Conservation (phyloP, 257 asterid species). For the Osmanthus fragrans region DNA sequence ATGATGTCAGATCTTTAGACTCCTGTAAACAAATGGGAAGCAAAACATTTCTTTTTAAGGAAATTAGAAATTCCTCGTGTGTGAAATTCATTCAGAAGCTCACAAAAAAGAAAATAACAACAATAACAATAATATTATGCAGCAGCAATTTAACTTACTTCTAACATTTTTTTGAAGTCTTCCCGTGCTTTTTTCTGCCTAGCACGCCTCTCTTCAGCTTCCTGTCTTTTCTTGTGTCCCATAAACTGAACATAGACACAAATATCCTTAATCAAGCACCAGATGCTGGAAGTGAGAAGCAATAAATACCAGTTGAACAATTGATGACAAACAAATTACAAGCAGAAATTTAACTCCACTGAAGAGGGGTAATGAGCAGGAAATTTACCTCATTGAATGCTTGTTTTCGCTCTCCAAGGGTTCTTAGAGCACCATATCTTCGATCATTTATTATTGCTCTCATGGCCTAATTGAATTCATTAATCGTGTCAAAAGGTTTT, state of each 20-base stretch:
- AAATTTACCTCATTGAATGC: constrained; percentile 79
- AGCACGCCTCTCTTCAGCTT: constrained; percentile 84
- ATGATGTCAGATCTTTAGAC: constrained; percentile 67
- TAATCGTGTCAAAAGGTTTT: constrained; percentile 24
- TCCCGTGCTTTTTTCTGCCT: constrained; percentile 80
- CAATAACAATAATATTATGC: background rate
- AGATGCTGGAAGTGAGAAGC: constrained; percentile 22
- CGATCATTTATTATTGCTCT: constrained; percentile 76
- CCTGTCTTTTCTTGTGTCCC: constrained; percentile 77
- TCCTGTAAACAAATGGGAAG: constrained; percentile 51
- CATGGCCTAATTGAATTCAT: constrained; percentile 67
- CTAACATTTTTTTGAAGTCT: constrained; percentile 82
- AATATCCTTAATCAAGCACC: constrained; percentile 2
- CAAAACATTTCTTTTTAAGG: background rate
- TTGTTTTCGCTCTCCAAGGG: constrained; percentile 91
- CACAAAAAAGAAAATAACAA: background rate
- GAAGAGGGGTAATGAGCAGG: constrained; percentile 15
- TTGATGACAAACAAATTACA: constrained; percentile 12
- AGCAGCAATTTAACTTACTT: constrained; percentile 44
- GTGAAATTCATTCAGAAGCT: constrained; percentile 3
- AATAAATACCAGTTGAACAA: constrained; percentile 10
- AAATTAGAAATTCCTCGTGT: constrained; percentile 8
- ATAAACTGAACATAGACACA: constrained; percentile 55
- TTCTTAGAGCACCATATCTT: constrained; percentile 79
- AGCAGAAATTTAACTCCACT: constrained; percentile 25